Evolutionary conservation across 1,284 basidiomycete genomes (phyloP), one percentile per base, ranked within the genome.

Genomic region (Taiwanofungus camphoratus): DNA sequence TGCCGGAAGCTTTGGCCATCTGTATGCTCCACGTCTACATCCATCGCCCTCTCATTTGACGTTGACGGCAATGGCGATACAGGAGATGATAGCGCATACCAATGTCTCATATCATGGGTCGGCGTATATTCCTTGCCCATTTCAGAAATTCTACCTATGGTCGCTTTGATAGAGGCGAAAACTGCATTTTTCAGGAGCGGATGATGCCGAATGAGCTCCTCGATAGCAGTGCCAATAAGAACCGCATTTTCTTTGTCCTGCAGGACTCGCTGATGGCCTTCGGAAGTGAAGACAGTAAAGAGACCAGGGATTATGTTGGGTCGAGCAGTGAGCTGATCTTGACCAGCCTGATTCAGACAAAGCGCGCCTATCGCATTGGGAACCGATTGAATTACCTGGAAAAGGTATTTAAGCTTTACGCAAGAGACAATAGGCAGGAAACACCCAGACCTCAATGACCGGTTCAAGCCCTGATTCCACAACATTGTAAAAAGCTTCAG

Each of bases 291-390:
- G 48, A 92, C 82, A 5, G 79, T 74, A 60, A 99, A 88, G 40
- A 98, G 79, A 38, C 82, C 79, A 6, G 82, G 82, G 52, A 99
- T 87, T 48, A 97, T 81, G 42, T 75, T 77, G 1, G 88, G 85
- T 36, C 85, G 82, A 8, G 77, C 76, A 12, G 81, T 68, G 31
- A 97, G 78, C 55, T 91, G 87, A 29, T 89, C 79, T 54, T 96
- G 82, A 2, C 96, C 96, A 3, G 78, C 71, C 53, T 91, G 84
- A 59, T 99, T 99, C 43, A 99, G 76, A 62, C 95, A 99, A 33
- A 99, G 73, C 0, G 96, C 96, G 26, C 95, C 94, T 42, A 99
- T 82, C n/a, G 93, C 95, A 56, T 95, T 95, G 0, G 94, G 90
- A 43, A 98, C 82, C 0, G 93, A 82, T 69, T 88, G 85, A 40